Evolutionary conservation across 2,329 filamentous ascomycete species (phyloP).

Genomic region (Fusarium aywerte): DNA sequence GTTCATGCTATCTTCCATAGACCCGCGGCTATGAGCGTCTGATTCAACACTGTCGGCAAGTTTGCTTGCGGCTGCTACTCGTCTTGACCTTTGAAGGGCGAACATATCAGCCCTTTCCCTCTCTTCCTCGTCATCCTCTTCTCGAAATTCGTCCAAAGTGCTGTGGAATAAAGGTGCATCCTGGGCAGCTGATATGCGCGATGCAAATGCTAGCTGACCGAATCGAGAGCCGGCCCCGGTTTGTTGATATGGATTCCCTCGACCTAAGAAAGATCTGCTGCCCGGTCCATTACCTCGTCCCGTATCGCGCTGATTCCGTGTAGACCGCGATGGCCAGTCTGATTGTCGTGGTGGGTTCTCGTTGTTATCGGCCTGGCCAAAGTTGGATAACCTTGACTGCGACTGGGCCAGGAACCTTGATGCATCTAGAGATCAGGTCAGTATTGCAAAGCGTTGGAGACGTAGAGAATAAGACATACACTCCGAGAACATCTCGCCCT

Average conservation of each 20-base stretch:
- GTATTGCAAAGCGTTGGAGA: not conserved
- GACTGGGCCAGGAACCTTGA: slow-evolving; percentile 97
- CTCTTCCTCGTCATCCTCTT: slow-evolving; percentile 93
- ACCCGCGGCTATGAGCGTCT: slow-evolving; percentile 62
- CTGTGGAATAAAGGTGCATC: slow-evolving; percentile 96
- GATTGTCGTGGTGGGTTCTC: slow-evolving; percentile 43
- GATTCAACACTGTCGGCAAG: slow-evolving; percentile 87
- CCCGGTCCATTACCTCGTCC: slow-evolving; percentile 44
- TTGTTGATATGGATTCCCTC: slow-evolving; percentile 85
- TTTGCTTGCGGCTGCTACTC: slow-evolving; percentile 86
- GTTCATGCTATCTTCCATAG: slow-evolving; percentile 49
- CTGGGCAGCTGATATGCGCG: slow-evolving; percentile 75
- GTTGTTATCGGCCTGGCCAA: slow-evolving; percentile 68
- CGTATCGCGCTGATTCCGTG: slow-evolving; percentile 49
- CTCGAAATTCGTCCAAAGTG: slow-evolving; percentile 86
- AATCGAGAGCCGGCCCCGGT: slow-evolving; percentile 76
- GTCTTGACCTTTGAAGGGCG: slow-evolving; percentile 87
- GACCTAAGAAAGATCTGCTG: slow-evolving; percentile 57
- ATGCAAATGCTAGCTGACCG: slow-evolving; percentile 78
- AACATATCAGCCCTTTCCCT: slow-evolving; percentile 92
- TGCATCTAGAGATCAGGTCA: slow-evolving; percentile 73
- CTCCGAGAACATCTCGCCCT: slow-evolving; percentile 72
- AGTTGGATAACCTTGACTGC: slow-evolving; percentile 84
- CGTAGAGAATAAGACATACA: slow-evolving; percentile 67
- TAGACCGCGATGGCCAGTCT: slow-evolving; percentile 52